A percentile compares a stretch with the other conserved stretches of the same genome.
Conservation (phyloP, 768 basidiomycete species). For the Pholiota molesta region DNA sequence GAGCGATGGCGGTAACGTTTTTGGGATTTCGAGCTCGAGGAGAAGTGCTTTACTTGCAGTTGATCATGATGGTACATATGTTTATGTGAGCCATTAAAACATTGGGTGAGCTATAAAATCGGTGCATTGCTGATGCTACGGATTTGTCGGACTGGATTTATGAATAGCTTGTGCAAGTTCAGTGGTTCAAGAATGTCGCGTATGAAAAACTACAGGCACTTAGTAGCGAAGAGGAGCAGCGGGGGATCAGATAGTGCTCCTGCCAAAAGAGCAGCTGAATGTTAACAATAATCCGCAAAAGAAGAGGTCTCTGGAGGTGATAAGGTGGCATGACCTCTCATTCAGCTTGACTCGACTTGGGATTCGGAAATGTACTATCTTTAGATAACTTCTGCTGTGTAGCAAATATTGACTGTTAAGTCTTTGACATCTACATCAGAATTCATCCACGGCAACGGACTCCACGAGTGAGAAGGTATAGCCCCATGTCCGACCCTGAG, state of each 20-base stretch:
- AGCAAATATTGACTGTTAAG: neutral
- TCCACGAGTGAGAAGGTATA: neutral
- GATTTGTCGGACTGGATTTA: neutral
- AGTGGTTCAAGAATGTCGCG: neutral
- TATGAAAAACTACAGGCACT: neutral
- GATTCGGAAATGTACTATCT: neutral
- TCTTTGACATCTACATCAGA: constrained; percentile 2
- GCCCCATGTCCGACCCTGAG: neutral
- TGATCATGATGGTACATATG: neutral
- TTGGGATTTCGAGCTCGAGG: neutral
- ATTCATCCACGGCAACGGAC: constrained; percentile 1
- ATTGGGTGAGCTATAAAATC: neutral
- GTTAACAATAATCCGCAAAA: neutral
- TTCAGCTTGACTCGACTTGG: neutral
- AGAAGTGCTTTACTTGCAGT: neutral
- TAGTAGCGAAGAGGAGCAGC: neutral
- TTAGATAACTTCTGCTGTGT: neutral
- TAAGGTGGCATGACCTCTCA: neutral
- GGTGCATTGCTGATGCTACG: neutral
- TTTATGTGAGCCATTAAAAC: no score
- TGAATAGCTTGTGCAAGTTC: neutral
- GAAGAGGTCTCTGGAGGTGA: neutral
- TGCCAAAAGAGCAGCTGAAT: neutral
- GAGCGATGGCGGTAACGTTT: neutral
- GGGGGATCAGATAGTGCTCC: neutral